phyloP scores from a whole-genome alignment of 495 filamentous ascomycete genomes.

The Umbilicaria muhlenbergii region DNA sequence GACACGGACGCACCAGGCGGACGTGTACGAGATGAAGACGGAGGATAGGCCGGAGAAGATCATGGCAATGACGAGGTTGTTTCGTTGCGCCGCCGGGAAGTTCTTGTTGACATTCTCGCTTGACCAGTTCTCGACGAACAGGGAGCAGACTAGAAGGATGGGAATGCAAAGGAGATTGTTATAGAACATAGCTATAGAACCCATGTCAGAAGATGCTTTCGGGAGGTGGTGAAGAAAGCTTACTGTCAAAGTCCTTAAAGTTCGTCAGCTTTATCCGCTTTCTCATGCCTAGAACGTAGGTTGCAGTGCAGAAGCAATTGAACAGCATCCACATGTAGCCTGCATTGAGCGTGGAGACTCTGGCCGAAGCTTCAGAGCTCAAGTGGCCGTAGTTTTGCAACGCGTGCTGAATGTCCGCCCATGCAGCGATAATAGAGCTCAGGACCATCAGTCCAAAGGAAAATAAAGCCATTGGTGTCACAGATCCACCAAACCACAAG shows the following conservation, averaged over 20 bases:
- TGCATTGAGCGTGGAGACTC: constrained; percentile 80
- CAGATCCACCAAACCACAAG: constrained; percentile 94
- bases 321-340: constrained; percentile 97
- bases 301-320: constrained; percentile 91
- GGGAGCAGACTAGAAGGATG: constrained; percentile 67
- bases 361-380: constrained; percentile 45
- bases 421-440: constrained; percentile 87
- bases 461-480: constrained; percentile 74
- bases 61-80: constrained; percentile 71
- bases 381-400: constrained; percentile 42
- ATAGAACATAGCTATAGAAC: constrained; percentile 83
- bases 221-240: constrained; percentile 19
- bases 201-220: constrained; percentile 3
- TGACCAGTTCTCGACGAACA: constrained; percentile 87
- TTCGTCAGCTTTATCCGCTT: constrained; percentile 99
- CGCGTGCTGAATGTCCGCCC: constrained; percentile 92
- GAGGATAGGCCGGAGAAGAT: constrained; percentile 84
- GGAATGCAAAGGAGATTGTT: constrained; percentile 98
- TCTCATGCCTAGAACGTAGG: constrained; percentile 84
- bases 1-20: constrained; percentile 94
- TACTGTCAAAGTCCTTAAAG: constrained; percentile 99
- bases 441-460: constrained; percentile 97
- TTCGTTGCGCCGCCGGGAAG: constrained; percentile 67
- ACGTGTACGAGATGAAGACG: constrained; percentile 97
- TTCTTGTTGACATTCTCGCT: constrained; percentile 66